Evolutionary conservation across 192 early-diverging fungal genomes (phyloP), one percentile per base, ranked within the genome.

Genomic region (Coemansia sp.): DNA sequence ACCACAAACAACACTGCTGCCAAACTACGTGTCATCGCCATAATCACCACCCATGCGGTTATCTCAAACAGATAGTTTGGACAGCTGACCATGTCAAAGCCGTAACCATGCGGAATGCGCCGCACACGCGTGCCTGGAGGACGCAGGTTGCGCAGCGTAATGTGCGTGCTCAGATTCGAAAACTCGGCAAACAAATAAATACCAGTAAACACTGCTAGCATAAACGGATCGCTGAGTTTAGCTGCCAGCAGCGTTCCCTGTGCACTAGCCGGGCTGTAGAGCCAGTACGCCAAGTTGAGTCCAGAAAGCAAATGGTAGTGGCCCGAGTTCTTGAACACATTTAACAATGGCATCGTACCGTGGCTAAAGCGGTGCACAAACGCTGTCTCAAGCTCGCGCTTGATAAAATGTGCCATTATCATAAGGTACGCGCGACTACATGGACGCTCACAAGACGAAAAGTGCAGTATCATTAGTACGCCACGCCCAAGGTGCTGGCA

Each of bases 1-100:
- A 85, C 74, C 56, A 87, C 83, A 65, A 93, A 91, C 35, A 91
- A 63, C 53, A 87, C 72, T 8, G 87, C 84, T 52, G 85, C 84
- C 66, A 79, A 67, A 47, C 86, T 89, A 64, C 89, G 87, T 19
- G 92, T 93, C 68, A 97, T 72, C 50, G 84, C 69, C 24, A 85
- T 77, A 58, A 96, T 68, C 39, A 86, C 85, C 17, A 86, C 67
- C 96, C 96, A 98, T 19, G 86, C 90, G 22, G 92, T 49, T 48
- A 87, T 84, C 71, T 97, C 95, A 69, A 95, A 96, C 64, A 91
- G 85, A 75, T 98, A 98, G 80, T 98, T 98, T 57, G 95, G 93
- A 64, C 89, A 92, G 29, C 91, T 92, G 35, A 96, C 92, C 56
- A 90, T 77, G 60, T 89, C 84, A 64, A 98, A 98, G 21, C 94